These are phyloP conservation scores for Cladosporium sp. DNA, from an alignment of 2,329 filamentous ascomycete species.

Conservation along the genomic window DNA sequence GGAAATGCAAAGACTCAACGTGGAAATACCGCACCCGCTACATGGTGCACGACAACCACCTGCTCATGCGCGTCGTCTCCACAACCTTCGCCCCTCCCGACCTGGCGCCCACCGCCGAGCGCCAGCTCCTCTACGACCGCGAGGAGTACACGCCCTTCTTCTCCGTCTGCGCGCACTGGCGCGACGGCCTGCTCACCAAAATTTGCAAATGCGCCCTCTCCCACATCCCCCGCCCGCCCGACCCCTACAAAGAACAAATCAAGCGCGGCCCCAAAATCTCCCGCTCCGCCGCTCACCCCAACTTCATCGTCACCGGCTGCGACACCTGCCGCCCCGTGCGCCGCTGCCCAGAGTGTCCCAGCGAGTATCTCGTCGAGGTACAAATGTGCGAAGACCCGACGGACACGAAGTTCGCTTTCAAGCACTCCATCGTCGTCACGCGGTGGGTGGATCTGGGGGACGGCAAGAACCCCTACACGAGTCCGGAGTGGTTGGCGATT, in stretches of 20 bases:
- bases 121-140: constrained; percentile 54
- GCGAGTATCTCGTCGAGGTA: constrained; percentile 58
- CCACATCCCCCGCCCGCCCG: constrained; percentile 49
- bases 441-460: constrained; percentile 59
- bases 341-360: constrained; percentile 57
- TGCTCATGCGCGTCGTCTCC: constrained; percentile 56
- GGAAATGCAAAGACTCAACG: constrained; percentile 45
- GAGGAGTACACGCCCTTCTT: constrained; percentile 60
- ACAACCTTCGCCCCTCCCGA: constrained; percentile 48
- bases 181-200: constrained; percentile 55
- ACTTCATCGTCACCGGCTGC: constrained; percentile 49
- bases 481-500: constrained; percentile 53
- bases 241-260: constrained; percentile 40
- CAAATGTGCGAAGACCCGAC: constrained; percentile 52
- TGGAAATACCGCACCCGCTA: constrained; percentile 56
- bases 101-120: constrained; percentile 41
- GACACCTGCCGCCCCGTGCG: constrained; percentile 54
- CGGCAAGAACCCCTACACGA: constrained; percentile 44
- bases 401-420: constrained; percentile 46
- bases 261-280: constrained; percentile 34
- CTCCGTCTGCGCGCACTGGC: constrained; percentile 59
- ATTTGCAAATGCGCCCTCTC: constrained; percentile 57
- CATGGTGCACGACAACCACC: constrained; percentile 46
- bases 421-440: constrained; percentile 56
- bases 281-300: constrained; percentile 31